phyloP scores from a whole-genome alignment of 768 basidiomycete genomes.

The Leucosporidium yakuticum region DNA sequence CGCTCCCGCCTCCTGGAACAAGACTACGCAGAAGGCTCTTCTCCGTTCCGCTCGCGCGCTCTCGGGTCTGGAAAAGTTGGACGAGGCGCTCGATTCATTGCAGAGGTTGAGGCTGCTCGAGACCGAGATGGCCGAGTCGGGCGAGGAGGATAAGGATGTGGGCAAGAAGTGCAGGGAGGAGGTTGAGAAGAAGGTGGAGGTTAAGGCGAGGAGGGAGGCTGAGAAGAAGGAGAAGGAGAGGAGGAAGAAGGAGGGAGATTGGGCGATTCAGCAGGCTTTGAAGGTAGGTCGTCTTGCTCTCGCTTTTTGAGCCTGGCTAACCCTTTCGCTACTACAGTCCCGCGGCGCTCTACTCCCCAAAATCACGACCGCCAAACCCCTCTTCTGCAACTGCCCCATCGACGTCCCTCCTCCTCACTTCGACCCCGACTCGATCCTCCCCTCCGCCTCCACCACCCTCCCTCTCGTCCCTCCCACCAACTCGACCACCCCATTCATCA shows the following conservation, averaged over 20 bases:
- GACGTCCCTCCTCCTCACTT: slow-evolving; percentile 46
- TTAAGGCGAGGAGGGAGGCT: slow-evolving; percentile 32
- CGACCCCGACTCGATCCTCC: slow-evolving; percentile 41
- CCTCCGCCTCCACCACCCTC: slow-evolving; percentile 37
- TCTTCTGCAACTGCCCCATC: slow-evolving; percentile 50
- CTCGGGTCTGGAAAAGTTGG: slow-evolving; percentile 62
- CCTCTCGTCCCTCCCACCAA: slow-evolving; percentile 14
- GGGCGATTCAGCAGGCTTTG: slow-evolving; percentile 56
- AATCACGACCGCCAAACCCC: slow-evolving; percentile 37
- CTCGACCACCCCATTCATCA: slow-evolving; percentile 7
- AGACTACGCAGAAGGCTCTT: slow-evolving; percentile 68
- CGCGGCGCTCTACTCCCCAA: slow-evolving; percentile 62
- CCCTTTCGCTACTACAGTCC: slow-evolving; percentile 49
- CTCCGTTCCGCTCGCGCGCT: slow-evolving; percentile 79
- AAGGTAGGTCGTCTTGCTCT: slow-evolving; percentile 50
- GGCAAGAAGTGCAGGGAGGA: slow-evolving; percentile 51
- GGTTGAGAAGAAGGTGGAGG: slow-evolving; percentile 44
- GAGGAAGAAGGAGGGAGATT: slow-evolving; percentile 49
- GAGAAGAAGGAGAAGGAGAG: slow-evolving; percentile 42
- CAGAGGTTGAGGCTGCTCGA: slow-evolving; percentile 57
- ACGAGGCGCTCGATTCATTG: slow-evolving; percentile 81
- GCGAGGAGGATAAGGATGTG: slow-evolving; percentile 48
- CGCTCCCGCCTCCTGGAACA: slow-evolving; percentile 47
- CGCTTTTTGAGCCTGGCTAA: neutral
- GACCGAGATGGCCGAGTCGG: slow-evolving; percentile 39